Evolutionary conservation across 768 basidiomycete genomes (phyloP), one percentile per base, ranked within the genome.

Genomic region (Fibroporia radiculosa): DNA sequence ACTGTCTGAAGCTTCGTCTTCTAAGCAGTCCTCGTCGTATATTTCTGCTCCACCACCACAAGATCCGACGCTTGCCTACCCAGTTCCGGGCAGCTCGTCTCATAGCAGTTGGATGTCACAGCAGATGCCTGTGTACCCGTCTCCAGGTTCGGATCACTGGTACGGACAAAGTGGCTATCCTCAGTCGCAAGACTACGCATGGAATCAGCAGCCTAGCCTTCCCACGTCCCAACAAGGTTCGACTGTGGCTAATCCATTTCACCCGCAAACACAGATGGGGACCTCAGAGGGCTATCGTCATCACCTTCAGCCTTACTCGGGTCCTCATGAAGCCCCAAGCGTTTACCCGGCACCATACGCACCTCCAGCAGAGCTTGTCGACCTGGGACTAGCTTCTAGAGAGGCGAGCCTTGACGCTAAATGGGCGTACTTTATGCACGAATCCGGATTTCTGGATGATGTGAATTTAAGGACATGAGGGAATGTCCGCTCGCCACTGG

Each of bases 341-440:
- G 39, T 29, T 40, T 45, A 47, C 4, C 48, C 37, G 4, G 31
- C 41, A n/a, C 41, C 26, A 20, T 49, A 56, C 1, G 47, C 52
- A 6, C 58, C 54, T 33, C 61, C 62, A 31, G 56, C 64, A 14
- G 77, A 79, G 42, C 62, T 84, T 14, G 73, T 77, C 0, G 71
- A 77, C 44, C 67, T 84, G 3, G 83, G 83, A 6, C 62, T 84
- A 20, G 77, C 78, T 4, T 65, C 79, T 8, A 65, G 75, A 19
- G 72, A 73, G 47, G 75, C 75, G 34, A 63, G 74, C 28, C 54
- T 80, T 29, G 75, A 77, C 40, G 74, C 76, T 54, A 64, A 75
- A 19, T 81, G 79, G 79, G 71, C 71, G 44, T 72, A 71, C 23
- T 80, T 81, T 53, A 76, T 81, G 75, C 72, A 73, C 19, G 73